Conservation (phyloP, 2,329 filamentous ascomycete species). For the Colletotrichum falcatum region DNA sequence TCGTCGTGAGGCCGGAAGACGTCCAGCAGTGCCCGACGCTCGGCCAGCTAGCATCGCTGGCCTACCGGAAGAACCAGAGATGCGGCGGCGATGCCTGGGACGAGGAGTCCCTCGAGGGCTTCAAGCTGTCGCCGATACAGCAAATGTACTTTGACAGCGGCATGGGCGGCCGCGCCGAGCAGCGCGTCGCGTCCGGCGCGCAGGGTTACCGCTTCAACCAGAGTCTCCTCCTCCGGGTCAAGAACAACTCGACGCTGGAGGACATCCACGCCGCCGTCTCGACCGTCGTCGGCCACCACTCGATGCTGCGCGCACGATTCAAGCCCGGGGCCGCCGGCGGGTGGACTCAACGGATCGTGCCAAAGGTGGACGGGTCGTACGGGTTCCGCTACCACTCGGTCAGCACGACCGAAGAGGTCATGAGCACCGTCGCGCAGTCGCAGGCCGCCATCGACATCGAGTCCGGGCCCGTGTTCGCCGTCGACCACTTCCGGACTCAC, state of each 20-base stretch:
- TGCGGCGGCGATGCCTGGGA: constrained; percentile 49
- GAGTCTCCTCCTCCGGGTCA: constrained; percentile 61
- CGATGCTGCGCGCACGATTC: constrained; percentile 65
- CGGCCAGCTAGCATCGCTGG: constrained; percentile 53
- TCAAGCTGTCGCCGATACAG: constrained; percentile 66
- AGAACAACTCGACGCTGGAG: constrained; percentile 53
- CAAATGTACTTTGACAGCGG: constrained; percentile 63
- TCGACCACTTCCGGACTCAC: constrained; percentile 59
- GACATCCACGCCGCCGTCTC: constrained; percentile 62
- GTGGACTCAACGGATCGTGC: constrained; percentile 61
- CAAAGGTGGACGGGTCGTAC: constrained; percentile 57
- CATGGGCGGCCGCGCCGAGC: constrained; percentile 53
- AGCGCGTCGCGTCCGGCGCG: constrained; percentile 48
- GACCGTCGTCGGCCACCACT: constrained; percentile 61
- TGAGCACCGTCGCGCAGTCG: constrained; percentile 54
- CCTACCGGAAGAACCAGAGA: constrained; percentile 48
- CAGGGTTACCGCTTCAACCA: constrained; percentile 64
- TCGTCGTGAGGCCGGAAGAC: constrained; percentile 53
- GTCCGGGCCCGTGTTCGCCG: constrained; percentile 63
- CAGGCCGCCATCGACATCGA: constrained; percentile 62
- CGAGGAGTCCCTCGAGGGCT: constrained; percentile 52
- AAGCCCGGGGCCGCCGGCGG: constrained; percentile 49
- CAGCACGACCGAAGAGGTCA: constrained; percentile 56
- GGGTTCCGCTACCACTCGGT: constrained; percentile 57
- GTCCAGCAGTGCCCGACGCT: constrained; percentile 53